These are phyloP conservation scores for Curvularia sp. DNA, from an alignment of 2,329 filamentous ascomycete genomes.

Conservation along the genomic window DNA sequence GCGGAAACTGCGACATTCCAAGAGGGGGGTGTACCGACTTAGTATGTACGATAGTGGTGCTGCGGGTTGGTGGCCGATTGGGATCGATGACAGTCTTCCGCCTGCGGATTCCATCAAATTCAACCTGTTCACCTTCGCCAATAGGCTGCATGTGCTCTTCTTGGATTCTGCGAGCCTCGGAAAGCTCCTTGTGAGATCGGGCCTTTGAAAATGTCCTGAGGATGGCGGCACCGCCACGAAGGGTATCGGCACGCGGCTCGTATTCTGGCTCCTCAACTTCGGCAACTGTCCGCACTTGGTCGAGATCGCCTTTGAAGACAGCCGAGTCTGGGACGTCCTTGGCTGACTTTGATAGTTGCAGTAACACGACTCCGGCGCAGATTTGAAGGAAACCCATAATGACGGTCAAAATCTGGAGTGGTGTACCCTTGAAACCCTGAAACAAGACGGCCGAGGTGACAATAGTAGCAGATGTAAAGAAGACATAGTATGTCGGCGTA, in stretches of 20 bases:
- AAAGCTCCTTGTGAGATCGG: conserved; percentile 77
- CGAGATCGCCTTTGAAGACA: conserved; percentile 88
- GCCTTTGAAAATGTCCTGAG: conserved; percentile 80
- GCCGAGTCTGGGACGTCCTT: conserved; percentile 96
- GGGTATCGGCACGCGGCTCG: conserved; percentile 94
- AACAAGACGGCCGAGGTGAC: conserved; percentile 92
- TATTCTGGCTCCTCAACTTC: conserved; percentile 96
- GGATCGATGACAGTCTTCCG: conserved; percentile 66
- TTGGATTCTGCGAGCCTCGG: conserved; percentile 78
- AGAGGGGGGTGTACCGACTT: conserved; percentile 74
- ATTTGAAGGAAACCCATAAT: conserved; percentile 94
- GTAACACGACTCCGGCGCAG: conserved; percentile 86
- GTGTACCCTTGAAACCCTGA: conserved; percentile 88
- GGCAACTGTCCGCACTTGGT: conserved; percentile 93
- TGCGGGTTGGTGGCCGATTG: conserved; percentile 43
- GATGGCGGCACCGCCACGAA: conserved; percentile 88
- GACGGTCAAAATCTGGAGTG: conserved; percentile 81
- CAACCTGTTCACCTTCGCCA: conserved; percentile 78
- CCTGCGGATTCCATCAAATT: conserved; percentile 90
- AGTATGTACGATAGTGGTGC: conserved; percentile 51
- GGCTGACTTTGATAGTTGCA: conserved; percentile 97
- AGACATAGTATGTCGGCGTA: conserved; percentile 97
- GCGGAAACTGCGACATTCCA: conserved; percentile 85
- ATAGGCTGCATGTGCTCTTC: conserved; percentile 84
- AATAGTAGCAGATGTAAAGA: conserved; percentile 95